Evolutionary conservation across 768 basidiomycete species (phyloP).

Genomic region (Boletus coccyginus): DNA sequence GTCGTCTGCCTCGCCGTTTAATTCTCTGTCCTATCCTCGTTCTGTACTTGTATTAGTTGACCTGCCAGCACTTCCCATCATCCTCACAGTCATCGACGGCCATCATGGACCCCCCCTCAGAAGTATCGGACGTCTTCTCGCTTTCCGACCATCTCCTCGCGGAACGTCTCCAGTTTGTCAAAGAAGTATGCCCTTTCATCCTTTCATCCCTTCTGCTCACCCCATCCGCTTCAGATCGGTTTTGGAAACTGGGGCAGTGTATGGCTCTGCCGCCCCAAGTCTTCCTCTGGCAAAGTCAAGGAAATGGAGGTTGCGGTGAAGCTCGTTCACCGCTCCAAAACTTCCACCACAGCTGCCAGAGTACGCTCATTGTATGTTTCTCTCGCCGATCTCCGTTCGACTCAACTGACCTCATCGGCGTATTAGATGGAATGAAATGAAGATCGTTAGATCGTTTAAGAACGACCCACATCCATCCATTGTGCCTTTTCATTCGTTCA

Average conservation of each 20-base stretch:
- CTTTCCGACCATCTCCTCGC: slow-evolving; percentile 71
- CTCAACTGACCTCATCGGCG: background rate
- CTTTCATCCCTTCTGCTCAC: background rate
- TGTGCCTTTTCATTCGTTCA: slow-evolving; percentile 90
- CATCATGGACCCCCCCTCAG: slow-evolving; percentile 23
- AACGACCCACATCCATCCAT: slow-evolving; percentile 87
- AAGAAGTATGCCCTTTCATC: slow-evolving; percentile 51
- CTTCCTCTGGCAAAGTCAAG: slow-evolving; percentile 40
- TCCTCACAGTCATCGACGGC: background rate
- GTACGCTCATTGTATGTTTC: slow-evolving; percentile 77
- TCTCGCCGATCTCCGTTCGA: background rate
- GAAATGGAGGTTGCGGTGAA: slow-evolving; percentile 79
- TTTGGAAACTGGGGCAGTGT: slow-evolving; percentile 94
- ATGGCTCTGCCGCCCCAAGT: slow-evolving; percentile 72
- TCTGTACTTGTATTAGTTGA: slow-evolving; percentile 26
- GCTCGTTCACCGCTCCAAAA: slow-evolving; percentile 82
- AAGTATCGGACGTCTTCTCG: slow-evolving; percentile 61
- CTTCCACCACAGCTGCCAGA: slow-evolving; percentile 82
- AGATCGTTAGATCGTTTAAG: slow-evolving; percentile 84
- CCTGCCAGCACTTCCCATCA: background rate
- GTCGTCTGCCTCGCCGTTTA: background rate
- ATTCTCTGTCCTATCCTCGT: background rate
- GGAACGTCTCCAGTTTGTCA: slow-evolving; percentile 68
- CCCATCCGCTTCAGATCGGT: slow-evolving; percentile 57
- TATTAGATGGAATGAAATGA: slow-evolving; percentile 96